These are phyloP conservation scores for Theileria orientalis DNA, from an alignment of 169 alveolate species.

Conservation along the genomic window DNA sequence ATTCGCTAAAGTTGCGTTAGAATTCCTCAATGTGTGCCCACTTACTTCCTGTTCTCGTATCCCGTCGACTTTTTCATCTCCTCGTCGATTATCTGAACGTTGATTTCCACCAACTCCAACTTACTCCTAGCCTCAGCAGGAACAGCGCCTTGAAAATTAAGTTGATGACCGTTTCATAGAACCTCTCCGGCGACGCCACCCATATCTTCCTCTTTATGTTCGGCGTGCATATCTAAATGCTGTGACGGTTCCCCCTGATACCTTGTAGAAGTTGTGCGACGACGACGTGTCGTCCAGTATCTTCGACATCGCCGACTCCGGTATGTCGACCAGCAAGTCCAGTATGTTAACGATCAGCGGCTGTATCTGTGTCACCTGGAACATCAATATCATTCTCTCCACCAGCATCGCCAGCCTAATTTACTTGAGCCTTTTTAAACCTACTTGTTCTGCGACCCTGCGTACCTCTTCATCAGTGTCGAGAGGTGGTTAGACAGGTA, in stretches of 20 bases:
- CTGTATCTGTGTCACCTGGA: constrained; percentile 77
- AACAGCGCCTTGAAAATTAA: constrained; percentile 45
- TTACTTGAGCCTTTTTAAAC: not conserved
- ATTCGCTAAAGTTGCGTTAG: constrained; percentile 33
- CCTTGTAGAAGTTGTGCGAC: constrained; percentile 69
- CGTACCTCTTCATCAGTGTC: constrained; percentile 57
- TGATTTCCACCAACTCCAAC: not conserved
- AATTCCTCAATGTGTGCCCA: not conserved
- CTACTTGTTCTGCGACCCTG: constrained; percentile 40
- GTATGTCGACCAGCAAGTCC: constrained; percentile 67
- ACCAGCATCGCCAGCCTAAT: constrained; percentile 60
- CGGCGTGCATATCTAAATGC: constrained; percentile 24
- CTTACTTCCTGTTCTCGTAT: constrained; percentile 14
- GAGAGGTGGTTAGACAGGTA: constrained; percentile 67
- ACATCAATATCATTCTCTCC: constrained; percentile 72
- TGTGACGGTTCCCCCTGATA: not conserved
- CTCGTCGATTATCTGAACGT: constrained; percentile 39
- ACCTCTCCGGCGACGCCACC: constrained; percentile 51
- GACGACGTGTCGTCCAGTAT: constrained; percentile 72
- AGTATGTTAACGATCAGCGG: constrained; percentile 67
- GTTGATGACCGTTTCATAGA: constrained; percentile 32
- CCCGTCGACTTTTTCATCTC: constrained; percentile 17
- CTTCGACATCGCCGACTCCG: constrained; percentile 57
- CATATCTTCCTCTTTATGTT: constrained; percentile 49
- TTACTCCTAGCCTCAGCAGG: constrained; percentile 59